Evolutionary conservation across 306 rosid genomes (phyloP).

Genomic region (Lotus japonicus): DNA sequence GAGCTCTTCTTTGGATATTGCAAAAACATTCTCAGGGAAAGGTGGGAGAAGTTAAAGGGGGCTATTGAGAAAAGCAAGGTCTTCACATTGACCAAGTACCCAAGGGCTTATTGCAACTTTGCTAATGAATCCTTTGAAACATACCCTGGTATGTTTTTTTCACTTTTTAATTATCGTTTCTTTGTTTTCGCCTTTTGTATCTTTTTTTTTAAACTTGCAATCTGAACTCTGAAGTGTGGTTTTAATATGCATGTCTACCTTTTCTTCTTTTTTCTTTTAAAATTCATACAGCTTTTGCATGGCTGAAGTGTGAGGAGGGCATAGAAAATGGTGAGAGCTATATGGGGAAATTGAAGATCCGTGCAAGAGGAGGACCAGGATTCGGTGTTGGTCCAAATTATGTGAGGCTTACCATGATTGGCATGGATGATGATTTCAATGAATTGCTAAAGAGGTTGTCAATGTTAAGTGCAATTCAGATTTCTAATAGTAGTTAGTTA

Average conservation of each 20-base stretch:
- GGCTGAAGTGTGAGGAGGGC: slow-evolving; percentile 59
- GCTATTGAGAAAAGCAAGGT: slow-evolving; percentile 22
- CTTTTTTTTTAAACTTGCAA: too few relatives aligned
- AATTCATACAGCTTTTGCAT: slow-evolving; percentile 47
- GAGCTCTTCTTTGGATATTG: slow-evolving; percentile 45
- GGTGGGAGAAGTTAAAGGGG: slow-evolving; percentile 57
- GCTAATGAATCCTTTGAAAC: slow-evolving; percentile 37
- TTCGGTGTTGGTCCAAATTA: slow-evolving; percentile 50
- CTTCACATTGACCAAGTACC: slow-evolving; percentile 37
- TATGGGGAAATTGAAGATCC: slow-evolving; percentile 36
- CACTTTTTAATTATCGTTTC: too few relatives aligned
- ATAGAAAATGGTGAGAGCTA: slow-evolving; percentile 38
- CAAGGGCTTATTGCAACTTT: slow-evolving; percentile 42
- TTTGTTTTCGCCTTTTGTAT: too few relatives aligned
- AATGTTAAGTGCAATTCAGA: neutral
- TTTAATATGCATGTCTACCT: too few relatives aligned
- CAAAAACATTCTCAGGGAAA: slow-evolving; percentile 36
- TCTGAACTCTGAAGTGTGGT: too few relatives aligned
- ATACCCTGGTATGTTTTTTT: slow-evolving; percentile 37
- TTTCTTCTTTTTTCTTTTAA: neutral
- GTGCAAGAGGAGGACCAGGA: slow-evolving; percentile 45
- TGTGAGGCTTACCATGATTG: slow-evolving; percentile 50
- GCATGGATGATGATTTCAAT: slow-evolving; percentile 37
- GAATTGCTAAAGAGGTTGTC: slow-evolving; percentile 42
- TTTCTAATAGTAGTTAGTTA: too few relatives aligned